Conservation (phyloP, 2,329 filamentous ascomycete species). For the Botrytis byssoidea region DNA sequence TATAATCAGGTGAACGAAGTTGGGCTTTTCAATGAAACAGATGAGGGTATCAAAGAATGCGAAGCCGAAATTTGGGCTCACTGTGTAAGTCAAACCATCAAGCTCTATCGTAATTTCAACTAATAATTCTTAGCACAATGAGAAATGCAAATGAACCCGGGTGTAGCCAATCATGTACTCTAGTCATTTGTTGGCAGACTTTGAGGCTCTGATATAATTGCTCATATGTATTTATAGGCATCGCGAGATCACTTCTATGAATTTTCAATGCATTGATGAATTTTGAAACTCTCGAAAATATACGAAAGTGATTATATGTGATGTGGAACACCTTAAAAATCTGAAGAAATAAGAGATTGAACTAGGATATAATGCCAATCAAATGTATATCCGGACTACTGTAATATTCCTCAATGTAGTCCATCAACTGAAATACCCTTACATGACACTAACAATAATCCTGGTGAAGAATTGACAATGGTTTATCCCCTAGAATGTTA, state of each 20-base stretch:
- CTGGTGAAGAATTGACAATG: too few species aligned
- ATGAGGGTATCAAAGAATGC: neutral
- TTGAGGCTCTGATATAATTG: neutral
- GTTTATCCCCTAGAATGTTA: too few species aligned
- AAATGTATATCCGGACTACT: too few species aligned
- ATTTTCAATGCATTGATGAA: neutral
- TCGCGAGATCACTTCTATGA: neutral
- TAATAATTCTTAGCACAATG: neutral
- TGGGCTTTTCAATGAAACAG: neutral
- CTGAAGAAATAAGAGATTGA: too few species aligned
- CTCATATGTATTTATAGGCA: neutral
- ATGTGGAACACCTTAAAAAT: neutral
- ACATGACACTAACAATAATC: too few species aligned
- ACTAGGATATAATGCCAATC: too few species aligned
- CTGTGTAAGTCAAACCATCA: neutral
- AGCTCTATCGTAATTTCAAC: neutral
- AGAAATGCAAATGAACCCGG: neutral
- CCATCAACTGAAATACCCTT: too few species aligned
- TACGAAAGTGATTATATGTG: neutral
- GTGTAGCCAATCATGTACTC: neutral
- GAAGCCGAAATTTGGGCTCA: neutral
- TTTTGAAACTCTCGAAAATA: neutral
- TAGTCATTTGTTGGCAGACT: neutral
- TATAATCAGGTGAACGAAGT: too few species aligned
- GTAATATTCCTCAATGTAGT: too few species aligned